Conservation (phyloP, 1,284 basidiomycete genomes). For the Tetrapyrgos nigripes region DNA sequence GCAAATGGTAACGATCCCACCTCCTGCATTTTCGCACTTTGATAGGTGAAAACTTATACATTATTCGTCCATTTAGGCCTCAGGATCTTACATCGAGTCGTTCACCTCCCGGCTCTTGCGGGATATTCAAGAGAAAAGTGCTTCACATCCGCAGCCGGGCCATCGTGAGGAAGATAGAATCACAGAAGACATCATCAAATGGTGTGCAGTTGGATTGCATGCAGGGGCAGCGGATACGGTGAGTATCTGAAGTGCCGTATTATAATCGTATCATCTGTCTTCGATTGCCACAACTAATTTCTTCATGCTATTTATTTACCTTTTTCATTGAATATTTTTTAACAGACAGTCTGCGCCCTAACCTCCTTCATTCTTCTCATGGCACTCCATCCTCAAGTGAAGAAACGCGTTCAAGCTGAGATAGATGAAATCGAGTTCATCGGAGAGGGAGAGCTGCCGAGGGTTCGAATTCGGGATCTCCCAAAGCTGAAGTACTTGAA, state of each 20-base stretch:
- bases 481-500: slow-evolving; percentile 49
- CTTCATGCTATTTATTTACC: background rate
- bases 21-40: background rate
- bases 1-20: slow-evolving; percentile 46
- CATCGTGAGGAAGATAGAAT: no score
- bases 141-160: no score
- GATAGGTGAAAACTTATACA: background rate
- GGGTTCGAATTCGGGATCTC: slow-evolving; percentile 43
- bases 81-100: slow-evolving; percentile 36
- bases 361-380: slow-evolving; percentile 56
- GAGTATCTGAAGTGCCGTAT: slow-evolving; percentile 15
- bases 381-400: slow-evolving; percentile 53
- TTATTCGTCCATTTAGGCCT: slow-evolving; percentile 22
- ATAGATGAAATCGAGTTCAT: slow-evolving; percentile 42
- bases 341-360: slow-evolving; percentile 51
- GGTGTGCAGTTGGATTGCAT: slow-evolving; percentile 50
- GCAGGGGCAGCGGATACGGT: slow-evolving; percentile 53
- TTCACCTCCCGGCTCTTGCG: slow-evolving; percentile 45
- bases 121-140: slow-evolving; percentile 34
- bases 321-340: background rate
- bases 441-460: slow-evolving; percentile 44
- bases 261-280: no score
- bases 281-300: no score
- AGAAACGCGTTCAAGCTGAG: slow-evolving; percentile 49
- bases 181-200: slow-evolving; percentile 51